Base-by-base conservation (phyloP, 768 basidiomycete species). In the Leccinum olivaceopallidum region DNA sequence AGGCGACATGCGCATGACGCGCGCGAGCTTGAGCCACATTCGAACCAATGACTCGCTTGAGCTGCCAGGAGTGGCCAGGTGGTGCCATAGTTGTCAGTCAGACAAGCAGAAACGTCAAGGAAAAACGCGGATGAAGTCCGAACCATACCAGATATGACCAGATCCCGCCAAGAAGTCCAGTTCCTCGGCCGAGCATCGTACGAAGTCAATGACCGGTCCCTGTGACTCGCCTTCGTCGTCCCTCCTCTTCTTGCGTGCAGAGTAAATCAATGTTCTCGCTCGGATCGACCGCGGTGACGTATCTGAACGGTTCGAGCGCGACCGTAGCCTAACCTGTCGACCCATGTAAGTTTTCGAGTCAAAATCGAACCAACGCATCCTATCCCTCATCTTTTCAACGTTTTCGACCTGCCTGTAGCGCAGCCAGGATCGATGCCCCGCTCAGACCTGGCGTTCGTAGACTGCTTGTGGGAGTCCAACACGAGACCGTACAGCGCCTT, bases 11-110 rank as follows among this genome's bases (percentile, higher is more conserved):
- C 82, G 78, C 47, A 93, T 73, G 8, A 89, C 80, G 4, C 88
- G 78, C 12, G 79, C 77, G 0, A 85, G 76, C 72, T 92, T 87
- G 4, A 81, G 82, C 89, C 90, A 94, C 7, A 88, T 78, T 92
- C 80, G 67, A 93, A 94, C 90, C 91, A 92, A 68, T 94, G 92
- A 3, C 84, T 84, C 0, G 91, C 85, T 74, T 91, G 91, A 1
- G 88, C 91, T 90, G 26, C 26, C 26, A 26, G 26, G n/a, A n/a
- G n/a, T n/a, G n/a, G n/a, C n/a, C n/a, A n/a, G n/a, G n/a, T n/a
- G n/a, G n/a, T n/a, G n/a, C n/a, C n/a, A n/a, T n/a, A n/a, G n/a
- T n/a, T n/a, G n/a, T n/a, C n/a, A n/a, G n/a, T n/a, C 22, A 24
- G 22, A 24, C 22, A 24, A 24, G 22, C 22, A 24, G 22, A 24